Evolutionary conservation across 1,284 basidiomycete species (phyloP).

Genomic region (Austropuccinia psidii): DNA sequence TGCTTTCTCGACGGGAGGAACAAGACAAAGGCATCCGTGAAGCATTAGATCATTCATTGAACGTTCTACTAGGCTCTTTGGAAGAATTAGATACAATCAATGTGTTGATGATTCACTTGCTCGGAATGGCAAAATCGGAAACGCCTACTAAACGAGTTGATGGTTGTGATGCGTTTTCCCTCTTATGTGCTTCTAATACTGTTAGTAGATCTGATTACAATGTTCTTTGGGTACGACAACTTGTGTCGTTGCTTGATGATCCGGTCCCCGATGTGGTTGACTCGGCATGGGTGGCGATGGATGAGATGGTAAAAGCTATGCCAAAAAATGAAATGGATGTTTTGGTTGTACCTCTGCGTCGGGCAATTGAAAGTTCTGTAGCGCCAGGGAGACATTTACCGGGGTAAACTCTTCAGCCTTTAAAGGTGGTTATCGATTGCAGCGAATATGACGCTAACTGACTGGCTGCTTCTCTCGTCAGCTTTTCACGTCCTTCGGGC

Average conservation of each 20-base stretch:
- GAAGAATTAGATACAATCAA: conserved; percentile 77
- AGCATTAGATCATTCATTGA: conserved; percentile 69
- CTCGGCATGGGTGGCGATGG: conserved; percentile 74
- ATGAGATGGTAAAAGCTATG: conserved; percentile 78
- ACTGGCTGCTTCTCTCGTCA: conserved; percentile 49
- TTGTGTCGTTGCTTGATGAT: conserved; percentile 80
- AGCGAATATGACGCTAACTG: not conserved
- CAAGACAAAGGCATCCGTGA: conserved; percentile 61
- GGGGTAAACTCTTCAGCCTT: conserved; percentile 17
- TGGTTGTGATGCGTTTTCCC: conserved; percentile 66
- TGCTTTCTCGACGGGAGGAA: conserved; percentile 56
- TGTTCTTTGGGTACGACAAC: conserved; percentile 89
- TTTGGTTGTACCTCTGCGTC: conserved; percentile 75
- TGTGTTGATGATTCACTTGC: conserved; percentile 74
- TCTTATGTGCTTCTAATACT: conserved; percentile 68
- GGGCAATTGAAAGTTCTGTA: conserved; percentile 79
- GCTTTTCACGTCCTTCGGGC: conserved; percentile 82
- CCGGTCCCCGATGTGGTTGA: conserved; percentile 64
- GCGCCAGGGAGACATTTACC: conserved; percentile 65
- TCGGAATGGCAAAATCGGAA: conserved; percentile 74
- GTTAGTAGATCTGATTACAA: conserved; percentile 58
- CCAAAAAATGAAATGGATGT: conserved; percentile 88
- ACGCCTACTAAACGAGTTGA: conserved; percentile 64
- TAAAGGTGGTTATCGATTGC: not conserved
- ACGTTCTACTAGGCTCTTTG: conserved; percentile 66